phyloP scores from a whole-genome alignment of 495 filamentous ascomycete species.

The Echria macrotheca region DNA sequence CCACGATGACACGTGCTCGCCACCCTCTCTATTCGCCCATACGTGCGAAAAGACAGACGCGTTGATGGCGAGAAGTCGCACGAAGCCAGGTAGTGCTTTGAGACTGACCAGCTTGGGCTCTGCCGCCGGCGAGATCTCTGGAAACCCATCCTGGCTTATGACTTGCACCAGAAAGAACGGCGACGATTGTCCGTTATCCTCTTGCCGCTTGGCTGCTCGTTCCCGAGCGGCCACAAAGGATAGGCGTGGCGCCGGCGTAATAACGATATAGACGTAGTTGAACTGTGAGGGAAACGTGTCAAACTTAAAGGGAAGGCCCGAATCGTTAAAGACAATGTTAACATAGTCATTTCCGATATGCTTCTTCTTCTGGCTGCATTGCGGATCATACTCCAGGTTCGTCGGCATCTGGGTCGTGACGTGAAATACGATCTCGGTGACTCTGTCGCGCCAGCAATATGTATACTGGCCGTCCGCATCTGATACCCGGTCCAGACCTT shows the following conservation, averaged over 20 bases:
- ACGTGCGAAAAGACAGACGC: conserved; percentile 89
- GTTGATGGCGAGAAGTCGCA: conserved; percentile 86
- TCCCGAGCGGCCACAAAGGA: conserved; percentile 52
- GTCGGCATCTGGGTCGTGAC: conserved; percentile 97
- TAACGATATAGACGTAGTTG: conserved; percentile 93
- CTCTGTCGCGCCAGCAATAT: conserved; percentile 88
- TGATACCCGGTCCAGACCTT: conserved; percentile 73
- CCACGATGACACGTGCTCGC: conserved; percentile 87
- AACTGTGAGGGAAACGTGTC: conserved; percentile 90
- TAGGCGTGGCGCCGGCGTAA: conserved; percentile 73
- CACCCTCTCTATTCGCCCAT: conserved; percentile 71
- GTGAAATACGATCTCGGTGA: conserved; percentile 94
- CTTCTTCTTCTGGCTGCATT: conserved; percentile 78
- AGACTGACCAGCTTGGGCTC: conserved; percentile 82
- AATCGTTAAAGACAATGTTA: conserved; percentile 96
- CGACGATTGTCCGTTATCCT: conserved; percentile 25
- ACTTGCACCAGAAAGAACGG: conserved; percentile 81
- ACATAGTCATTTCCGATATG: conserved; percentile 98
- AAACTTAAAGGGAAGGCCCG: conserved; percentile 78
- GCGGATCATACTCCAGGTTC: conserved; percentile 65
- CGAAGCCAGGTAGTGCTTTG: conserved; percentile 72
- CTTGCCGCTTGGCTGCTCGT: conserved; percentile 25
- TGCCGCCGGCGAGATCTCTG: conserved; percentile 81
- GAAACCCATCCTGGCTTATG: conserved; percentile 77
- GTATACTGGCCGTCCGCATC: conserved; percentile 80